Conservation (phyloP, 768 basidiomycete species). For the Trichaptum fuscoviolaceum region DNA sequence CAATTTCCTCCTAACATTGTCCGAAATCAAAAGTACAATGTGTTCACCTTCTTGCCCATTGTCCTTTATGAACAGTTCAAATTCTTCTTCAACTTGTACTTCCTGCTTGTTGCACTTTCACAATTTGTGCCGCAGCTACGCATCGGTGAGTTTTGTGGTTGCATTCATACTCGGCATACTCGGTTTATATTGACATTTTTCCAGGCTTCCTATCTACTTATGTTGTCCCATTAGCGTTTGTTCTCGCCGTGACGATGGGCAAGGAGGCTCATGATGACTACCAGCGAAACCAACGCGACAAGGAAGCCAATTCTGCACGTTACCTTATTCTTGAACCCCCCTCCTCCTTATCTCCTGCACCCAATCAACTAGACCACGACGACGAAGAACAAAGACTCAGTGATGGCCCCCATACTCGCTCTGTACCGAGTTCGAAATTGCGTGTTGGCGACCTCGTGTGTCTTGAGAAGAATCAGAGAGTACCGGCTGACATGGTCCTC, state of each 20-base stretch:
- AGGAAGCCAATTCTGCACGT: conserved; percentile 90
- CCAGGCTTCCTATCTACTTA: conserved; percentile 93
- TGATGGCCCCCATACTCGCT: conserved; percentile 42
- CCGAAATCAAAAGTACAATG: conserved; percentile 97
- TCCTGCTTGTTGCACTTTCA: conserved; percentile 91
- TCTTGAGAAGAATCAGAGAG: conserved; percentile 95
- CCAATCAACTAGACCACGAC: background rate
- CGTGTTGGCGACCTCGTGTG: conserved; percentile 88
- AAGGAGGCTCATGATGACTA: conserved; percentile 99
- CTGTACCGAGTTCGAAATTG: conserved; percentile 82
- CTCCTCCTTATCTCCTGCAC: conserved; percentile 18
- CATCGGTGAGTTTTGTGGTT: conserved; percentile 61
- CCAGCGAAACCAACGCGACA: conserved; percentile 85
- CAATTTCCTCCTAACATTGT: conserved; percentile 85
- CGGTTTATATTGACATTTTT: conserved; percentile 8
- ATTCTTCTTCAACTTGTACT: conserved; percentile 99
- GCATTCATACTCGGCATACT: conserved; percentile 1
- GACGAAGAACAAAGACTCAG: conserved; percentile 12
- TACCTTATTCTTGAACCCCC: conserved; percentile 76
- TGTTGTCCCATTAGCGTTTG: conserved; percentile 93
- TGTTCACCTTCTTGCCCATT: conserved; percentile 93
- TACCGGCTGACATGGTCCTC: conserved; percentile 91
- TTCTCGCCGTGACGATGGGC: conserved; percentile 91
- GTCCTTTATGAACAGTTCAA: conserved; percentile 99
- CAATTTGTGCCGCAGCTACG: conserved; percentile 95